phyloP scores from a whole-genome alignment of 2,329 filamentous ascomycete genomes.

The Alternaria brassicae region DNA sequence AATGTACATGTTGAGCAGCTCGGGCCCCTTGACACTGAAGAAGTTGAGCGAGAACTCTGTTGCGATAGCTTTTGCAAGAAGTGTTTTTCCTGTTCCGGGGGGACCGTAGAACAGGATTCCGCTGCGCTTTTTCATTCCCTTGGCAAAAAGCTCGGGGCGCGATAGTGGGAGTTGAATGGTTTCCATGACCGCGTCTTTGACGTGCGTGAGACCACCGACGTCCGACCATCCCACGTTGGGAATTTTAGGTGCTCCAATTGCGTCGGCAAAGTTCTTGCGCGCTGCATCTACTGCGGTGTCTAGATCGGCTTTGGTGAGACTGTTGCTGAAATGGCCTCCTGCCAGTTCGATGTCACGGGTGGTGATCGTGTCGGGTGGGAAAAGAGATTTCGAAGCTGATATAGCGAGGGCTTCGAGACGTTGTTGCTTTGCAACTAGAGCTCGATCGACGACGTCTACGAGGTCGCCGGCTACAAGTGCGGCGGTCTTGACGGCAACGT shows the following conservation, averaged over 20 bases:
- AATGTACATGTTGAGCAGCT: conserved; percentile 95
- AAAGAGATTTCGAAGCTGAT: conserved; percentile 49
- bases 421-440: conserved; percentile 75
- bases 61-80: conserved; percentile 91
- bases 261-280: conserved; percentile 96
- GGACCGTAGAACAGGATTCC: conserved; percentile 93
- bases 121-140: conserved; percentile 97
- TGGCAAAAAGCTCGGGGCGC: conserved; percentile 90
- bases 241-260: conserved; percentile 97
- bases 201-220: conserved; percentile 88
- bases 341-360: conserved; percentile 86
- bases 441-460: conserved; percentile 91
- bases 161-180: conserved; percentile 94
- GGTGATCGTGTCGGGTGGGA: conserved; percentile 58
- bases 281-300: conserved; percentile 94
- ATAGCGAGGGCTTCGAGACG: conserved; percentile 77
- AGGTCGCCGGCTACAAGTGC: conserved; percentile 93
- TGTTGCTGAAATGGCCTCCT: conserved; percentile 79
- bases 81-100: conserved; percentile 88
- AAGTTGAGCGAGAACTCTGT: conserved; percentile 95
- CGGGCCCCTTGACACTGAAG: conserved; percentile 91
- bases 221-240: conserved; percentile 97
- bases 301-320: conserved; percentile 83
- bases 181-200: conserved; percentile 96
- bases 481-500: conserved; percentile 92